Percentiles rank a stretch among this genome's conserved stretches.
Conservation (phyloP, 176 grass and related monocot species). For the Aegilops tauschii region DNA sequence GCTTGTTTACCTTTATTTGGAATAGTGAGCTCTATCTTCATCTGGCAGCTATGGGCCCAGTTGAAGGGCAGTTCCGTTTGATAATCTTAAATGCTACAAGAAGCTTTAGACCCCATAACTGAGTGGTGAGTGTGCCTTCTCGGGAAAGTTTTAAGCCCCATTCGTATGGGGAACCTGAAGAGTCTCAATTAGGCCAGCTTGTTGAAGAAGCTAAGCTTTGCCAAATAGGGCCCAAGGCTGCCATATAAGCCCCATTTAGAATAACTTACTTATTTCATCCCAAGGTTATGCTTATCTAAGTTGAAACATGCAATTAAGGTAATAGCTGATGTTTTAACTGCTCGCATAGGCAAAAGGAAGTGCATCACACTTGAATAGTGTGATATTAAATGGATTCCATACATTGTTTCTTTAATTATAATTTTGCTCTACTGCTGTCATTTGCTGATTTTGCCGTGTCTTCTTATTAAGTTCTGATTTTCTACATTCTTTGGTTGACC, state of each 20-base stretch:
- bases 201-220: neutral
- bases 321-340: constrained; percentile 9
- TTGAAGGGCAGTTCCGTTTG: neutral
- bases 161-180: neutral
- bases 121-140: neutral
- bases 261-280: constrained; percentile 21
- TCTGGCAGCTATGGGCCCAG: neutral
- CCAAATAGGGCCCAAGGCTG: neutral
- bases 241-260: neutral
- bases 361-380: neutral
- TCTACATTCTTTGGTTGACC: constrained; percentile 25
- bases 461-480: constrained; percentile 23
- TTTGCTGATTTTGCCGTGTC: constrained; percentile 25
- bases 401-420: neutral
- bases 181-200: neutral
- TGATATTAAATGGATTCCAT: neutral
- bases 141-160: neutral
- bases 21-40: neutral
- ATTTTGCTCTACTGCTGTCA: neutral
- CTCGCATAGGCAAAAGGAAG: constrained; percentile 7
- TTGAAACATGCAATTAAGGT: neutral
- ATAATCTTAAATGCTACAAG: neutral
- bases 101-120: neutral
- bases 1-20: neutral
- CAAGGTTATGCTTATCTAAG: neutral